A percentile compares a stretch with the other conserved stretches of the same genome.
These are phyloP conservation scores for Saitoella complicata DNA, from an alignment of 805 yeast genomes.

Conservation along the genomic window DNA sequence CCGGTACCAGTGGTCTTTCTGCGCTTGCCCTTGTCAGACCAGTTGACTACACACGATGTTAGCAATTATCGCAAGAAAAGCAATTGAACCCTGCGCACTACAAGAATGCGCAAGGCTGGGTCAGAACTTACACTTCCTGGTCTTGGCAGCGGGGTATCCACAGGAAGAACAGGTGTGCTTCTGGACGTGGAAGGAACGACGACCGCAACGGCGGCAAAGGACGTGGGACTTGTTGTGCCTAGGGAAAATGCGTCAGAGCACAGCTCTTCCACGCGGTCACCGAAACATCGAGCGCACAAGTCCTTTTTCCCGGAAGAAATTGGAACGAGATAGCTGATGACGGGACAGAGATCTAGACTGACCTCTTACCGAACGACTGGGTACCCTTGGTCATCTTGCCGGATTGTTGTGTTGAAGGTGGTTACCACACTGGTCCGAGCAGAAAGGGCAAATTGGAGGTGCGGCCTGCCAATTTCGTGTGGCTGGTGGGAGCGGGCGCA, in stretches of 20 bases:
- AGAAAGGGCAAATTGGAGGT: too few species aligned
- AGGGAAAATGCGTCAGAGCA: too few species aligned
- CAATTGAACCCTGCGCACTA: not conserved
- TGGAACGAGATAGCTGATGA: not conserved
- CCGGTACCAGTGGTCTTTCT: constrained; percentile 99
- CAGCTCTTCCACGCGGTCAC: too few species aligned
- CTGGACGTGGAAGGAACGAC: constrained; percentile 97
- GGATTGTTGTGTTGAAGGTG: not conserved
- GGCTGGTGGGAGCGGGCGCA: too few species aligned
- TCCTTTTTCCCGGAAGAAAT: too few species aligned
- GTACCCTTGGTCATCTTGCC: constrained; percentile 4
- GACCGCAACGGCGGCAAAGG: constrained; percentile 89
- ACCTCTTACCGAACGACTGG: not conserved
- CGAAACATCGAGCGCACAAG: too few species aligned
- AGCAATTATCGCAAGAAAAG: not conserved
- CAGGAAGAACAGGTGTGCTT: constrained; percentile 97
- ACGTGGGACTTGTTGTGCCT: constrained; percentile 98
- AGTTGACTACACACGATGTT: constrained; percentile 40
- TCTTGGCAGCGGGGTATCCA: constrained; percentile 99
- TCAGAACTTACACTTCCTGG: constrained; percentile 46
- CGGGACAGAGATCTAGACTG: not conserved
- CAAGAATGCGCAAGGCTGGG: not conserved
- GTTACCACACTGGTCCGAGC: too few species aligned
- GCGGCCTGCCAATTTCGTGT: too few species aligned
- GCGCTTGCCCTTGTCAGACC: constrained; percentile 99